phyloP scores from a whole-genome alignment of 2,329 filamentous ascomycete species.

The Aspergillus vadensis region DNA sequence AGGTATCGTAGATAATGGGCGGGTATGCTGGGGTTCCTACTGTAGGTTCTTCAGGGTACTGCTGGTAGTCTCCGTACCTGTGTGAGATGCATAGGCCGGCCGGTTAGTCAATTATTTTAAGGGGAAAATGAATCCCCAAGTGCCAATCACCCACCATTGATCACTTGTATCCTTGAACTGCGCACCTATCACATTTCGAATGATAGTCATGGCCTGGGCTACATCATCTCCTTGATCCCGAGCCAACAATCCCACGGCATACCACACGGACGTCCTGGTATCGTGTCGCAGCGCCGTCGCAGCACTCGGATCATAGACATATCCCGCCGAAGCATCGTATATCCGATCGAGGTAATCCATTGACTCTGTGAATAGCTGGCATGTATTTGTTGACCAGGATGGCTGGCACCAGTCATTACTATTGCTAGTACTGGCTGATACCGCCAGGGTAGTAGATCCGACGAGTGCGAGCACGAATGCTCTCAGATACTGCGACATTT shows the following conservation, averaged over 20 bases:
- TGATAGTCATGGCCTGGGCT: constrained; percentile 55
- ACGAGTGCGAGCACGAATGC: too few relatives aligned
- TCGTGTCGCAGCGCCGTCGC: constrained; percentile 51
- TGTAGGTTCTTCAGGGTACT: constrained; percentile 53
- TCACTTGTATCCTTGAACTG: constrained; percentile 50
- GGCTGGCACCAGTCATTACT: too few relatives aligned
- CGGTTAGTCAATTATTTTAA: too few relatives aligned
- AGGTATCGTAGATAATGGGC: constrained; percentile 55
- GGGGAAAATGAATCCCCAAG: too few relatives aligned
- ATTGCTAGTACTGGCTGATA: too few relatives aligned
- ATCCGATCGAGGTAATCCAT: constrained; percentile 59
- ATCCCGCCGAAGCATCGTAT: constrained; percentile 54
- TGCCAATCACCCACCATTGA: constrained; percentile 48
- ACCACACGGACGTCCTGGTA: constrained; percentile 61
- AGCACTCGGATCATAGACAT: constrained; percentile 45
- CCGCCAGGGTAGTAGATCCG: too few relatives aligned
- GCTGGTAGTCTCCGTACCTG: constrained; percentile 42
- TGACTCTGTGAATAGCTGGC: constrained; percentile 48
- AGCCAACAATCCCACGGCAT: constrained; percentile 60
- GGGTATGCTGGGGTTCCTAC: constrained; percentile 56
- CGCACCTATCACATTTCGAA: constrained; percentile 49
- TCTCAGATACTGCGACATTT: too few relatives aligned
- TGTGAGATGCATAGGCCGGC: too few relatives aligned
- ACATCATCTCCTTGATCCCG: constrained; percentile 56
- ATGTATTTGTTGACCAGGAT: too few relatives aligned